Conservation (phyloP, 768 basidiomycete species). For the Rhizopogon roseolus region DNA sequence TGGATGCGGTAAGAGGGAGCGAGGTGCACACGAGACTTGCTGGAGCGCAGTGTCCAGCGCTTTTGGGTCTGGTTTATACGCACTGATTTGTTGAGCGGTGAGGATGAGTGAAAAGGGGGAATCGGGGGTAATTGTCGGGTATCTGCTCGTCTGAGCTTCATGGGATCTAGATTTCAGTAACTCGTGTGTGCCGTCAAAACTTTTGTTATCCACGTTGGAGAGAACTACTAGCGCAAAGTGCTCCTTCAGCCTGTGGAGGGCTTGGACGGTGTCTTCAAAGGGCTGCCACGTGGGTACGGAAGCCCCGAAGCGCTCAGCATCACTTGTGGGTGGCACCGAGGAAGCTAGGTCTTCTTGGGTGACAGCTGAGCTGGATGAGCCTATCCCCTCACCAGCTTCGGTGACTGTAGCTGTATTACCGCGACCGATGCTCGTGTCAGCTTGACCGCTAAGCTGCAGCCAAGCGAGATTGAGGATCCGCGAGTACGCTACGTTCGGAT, state of each 20-base stretch:
- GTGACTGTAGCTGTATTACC: constrained; percentile 32
- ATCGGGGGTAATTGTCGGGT: constrained; percentile 34
- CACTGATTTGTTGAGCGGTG: constrained; percentile 70
- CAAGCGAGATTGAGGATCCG: constrained; percentile 49
- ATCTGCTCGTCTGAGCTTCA: constrained; percentile 20
- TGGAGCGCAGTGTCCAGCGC: constrained; percentile 30
- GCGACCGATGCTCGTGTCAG: constrained; percentile 26
- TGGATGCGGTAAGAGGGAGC: constrained; percentile 14
- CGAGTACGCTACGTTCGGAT: constrained; percentile 56
- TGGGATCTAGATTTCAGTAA: constrained; percentile 30
- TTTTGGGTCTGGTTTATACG: constrained; percentile 60
- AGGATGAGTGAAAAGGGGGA: constrained; percentile 64
- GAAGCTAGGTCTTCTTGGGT: neutral
- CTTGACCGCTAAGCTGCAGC: constrained; percentile 19
- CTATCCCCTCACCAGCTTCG: constrained; percentile 14
- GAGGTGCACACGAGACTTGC: constrained; percentile 19
- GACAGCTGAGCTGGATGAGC: constrained; percentile 5
- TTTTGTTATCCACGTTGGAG: constrained; percentile 68
- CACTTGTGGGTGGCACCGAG: neutral
- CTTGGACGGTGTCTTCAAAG: constrained; percentile 62
- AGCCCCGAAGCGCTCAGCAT: constrained; percentile 49
- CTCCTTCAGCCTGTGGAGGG: constrained; percentile 53
- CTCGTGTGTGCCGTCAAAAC: constrained; percentile 56
- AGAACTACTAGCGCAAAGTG: constrained; percentile 69
- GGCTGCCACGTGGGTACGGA: constrained; percentile 60